phyloP scores from a whole-genome alignment of 495 filamentous ascomycete species.

The Jackrogersella minutella region DNA sequence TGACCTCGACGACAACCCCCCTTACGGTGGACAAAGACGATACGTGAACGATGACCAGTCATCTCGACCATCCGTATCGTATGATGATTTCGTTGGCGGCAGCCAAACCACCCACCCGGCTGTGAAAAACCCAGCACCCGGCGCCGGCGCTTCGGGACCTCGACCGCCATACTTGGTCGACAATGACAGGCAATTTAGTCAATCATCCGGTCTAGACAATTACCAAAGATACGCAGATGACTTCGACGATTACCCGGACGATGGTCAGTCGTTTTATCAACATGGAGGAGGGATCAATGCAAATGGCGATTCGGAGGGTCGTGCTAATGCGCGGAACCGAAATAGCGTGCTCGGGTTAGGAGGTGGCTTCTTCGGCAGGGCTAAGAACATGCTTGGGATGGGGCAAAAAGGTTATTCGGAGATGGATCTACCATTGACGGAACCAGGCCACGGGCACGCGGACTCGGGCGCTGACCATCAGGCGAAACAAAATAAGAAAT shows the following conservation, averaged over 20 bases:
- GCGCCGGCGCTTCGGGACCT: slow-evolving; percentile 49
- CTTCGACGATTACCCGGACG: slow-evolving; percentile 77
- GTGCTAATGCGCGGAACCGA: slow-evolving; percentile 70
- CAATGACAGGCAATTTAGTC: slow-evolving; percentile 70
- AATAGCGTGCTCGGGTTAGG: slow-evolving; percentile 89
- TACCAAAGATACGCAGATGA: slow-evolving; percentile 91
- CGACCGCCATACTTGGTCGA: slow-evolving; percentile 68
- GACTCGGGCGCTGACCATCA: slow-evolving; percentile 46
- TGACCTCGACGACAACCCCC: slow-evolving; percentile 74
- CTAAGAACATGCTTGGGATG: slow-evolving; percentile 93
- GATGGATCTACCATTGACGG: slow-evolving; percentile 96
- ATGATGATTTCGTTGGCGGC: slow-evolving; percentile 91
- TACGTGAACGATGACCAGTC: slow-evolving; percentile 77
- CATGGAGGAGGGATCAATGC: slow-evolving; percentile 65
- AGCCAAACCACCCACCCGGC: slow-evolving; percentile 51
- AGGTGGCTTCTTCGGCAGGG: slow-evolving; percentile 83
- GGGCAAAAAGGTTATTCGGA: slow-evolving; percentile 85
- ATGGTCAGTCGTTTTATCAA: slow-evolving; percentile 73
- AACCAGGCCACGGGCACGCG: slow-evolving; percentile 60
- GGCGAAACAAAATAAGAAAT: slow-evolving; percentile 63
- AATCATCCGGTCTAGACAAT: slow-evolving; percentile 83
- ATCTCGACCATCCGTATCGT: slow-evolving; percentile 85
- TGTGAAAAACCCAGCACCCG: slow-evolving; percentile 51
- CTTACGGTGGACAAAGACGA: slow-evolving; percentile 77
- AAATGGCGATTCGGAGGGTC: slow-evolving; percentile 52